Evolutionary conservation across 148 eudicot species (phyloP).

Genomic region (Rhododendron mucronatum): DNA sequence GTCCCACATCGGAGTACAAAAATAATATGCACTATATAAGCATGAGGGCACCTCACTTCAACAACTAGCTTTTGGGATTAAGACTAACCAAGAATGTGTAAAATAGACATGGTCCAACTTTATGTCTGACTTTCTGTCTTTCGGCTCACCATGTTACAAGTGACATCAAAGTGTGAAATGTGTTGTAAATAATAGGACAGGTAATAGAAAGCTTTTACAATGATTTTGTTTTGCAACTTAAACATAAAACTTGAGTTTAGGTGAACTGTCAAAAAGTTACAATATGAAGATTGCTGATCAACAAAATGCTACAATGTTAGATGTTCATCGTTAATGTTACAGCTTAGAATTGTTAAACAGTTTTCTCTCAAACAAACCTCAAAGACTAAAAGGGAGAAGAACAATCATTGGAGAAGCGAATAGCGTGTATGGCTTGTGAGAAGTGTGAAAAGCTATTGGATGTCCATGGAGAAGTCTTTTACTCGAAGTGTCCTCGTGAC

Average conservation of each 20-base stretch:
- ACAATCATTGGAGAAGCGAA: background rate
- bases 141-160: background rate
- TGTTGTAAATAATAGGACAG: background rate
- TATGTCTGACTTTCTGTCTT: background rate
- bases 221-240: background rate
- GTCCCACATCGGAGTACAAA: background rate
- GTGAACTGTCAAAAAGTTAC: background rate
- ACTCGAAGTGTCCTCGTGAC: background rate
- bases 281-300: background rate
- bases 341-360: background rate
- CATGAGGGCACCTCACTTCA: background rate
- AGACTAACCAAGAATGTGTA: background rate
- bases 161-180: background rate
- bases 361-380: background rate
- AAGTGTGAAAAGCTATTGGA: slow-evolving; percentile 1
- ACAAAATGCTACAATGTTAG: background rate
- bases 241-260: background rate
- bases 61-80: background rate
- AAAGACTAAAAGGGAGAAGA: background rate
- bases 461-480: background rate
- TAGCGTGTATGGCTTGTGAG: background rate
- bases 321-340: background rate
- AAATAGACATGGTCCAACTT: background rate
- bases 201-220: background rate
- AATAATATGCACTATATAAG: background rate